A percentile compares a stretch with the other conserved stretches of the same genome.
Evolutionary conservation across 768 basidiomycete genomes (phyloP).

Genomic region (Crucibulum laeve): DNA sequence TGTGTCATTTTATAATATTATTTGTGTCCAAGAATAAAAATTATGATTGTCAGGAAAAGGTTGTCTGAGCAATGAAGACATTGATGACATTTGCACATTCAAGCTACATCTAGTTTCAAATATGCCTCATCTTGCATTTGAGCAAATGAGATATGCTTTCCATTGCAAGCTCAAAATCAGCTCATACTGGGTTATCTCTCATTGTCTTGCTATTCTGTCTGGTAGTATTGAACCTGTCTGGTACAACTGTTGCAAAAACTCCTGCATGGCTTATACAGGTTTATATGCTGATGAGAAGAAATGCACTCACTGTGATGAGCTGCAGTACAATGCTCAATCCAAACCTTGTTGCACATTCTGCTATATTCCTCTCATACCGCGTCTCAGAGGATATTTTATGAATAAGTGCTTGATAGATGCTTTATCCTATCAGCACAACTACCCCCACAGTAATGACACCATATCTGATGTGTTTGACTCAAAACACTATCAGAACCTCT

Average conservation of each 20-base stretch:
- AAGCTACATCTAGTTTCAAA: constrained; percentile 16
- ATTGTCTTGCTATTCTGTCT: constrained; percentile 17
- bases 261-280: constrained; percentile 26
- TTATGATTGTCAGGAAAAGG: too few relatives aligned
- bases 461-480: constrained; percentile 32
- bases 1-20: too few relatives aligned
- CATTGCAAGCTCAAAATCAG: constrained; percentile 15
- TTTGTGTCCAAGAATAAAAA: too few relatives aligned
- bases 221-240: constrained; percentile 15
- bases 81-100: constrained; percentile 3
- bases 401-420: constrained; percentile 4
- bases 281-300: constrained; percentile 6
- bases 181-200: constrained; percentile 19
- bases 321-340: neutral
- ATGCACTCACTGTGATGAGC: constrained; percentile 16
- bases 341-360: constrained; percentile 14
- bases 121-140: constrained; percentile 18
- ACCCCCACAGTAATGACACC: neutral
- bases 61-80: too few relatives aligned
- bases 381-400: constrained; percentile 16
- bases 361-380: constrained; percentile 25
- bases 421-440: constrained; percentile 12
- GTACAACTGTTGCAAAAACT: constrained; percentile 28
- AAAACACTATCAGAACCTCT: constrained; percentile 19
- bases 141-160: constrained; percentile 21